These are phyloP conservation scores for Coemansia sp. DNA, from an alignment of 192 early-diverging fungal species.

Conservation along the genomic window DNA sequence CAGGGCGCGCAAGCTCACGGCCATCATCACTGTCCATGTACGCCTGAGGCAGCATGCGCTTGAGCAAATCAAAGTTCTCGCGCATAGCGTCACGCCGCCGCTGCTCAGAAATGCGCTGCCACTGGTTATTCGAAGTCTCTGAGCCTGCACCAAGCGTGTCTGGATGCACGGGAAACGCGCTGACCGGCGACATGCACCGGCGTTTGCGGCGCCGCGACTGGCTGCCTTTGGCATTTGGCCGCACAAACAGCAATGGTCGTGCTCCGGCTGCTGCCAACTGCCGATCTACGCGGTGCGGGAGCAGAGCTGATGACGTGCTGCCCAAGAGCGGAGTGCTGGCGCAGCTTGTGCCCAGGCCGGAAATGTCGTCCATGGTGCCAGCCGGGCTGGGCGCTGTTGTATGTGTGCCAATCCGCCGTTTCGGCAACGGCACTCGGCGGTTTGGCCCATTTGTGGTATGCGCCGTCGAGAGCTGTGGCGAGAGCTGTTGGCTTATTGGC, in stretches of 20 bases:
- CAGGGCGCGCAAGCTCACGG: constrained; percentile 50
- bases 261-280: constrained; percentile 42
- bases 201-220: constrained; percentile 41
- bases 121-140: constrained; percentile 26
- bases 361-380: not conserved
- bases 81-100: constrained; percentile 54
- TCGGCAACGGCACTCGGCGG: not conserved
- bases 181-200: constrained; percentile 36
- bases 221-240: constrained; percentile 30
- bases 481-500: constrained; percentile 18
- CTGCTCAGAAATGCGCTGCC: constrained; percentile 56
- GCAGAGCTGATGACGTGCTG: constrained; percentile 9
- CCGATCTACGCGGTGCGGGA: constrained; percentile 51
- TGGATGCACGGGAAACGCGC: not conserved
- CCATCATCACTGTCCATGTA: constrained; percentile 56
- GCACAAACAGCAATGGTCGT: constrained; percentile 51
- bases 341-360: constrained; percentile 8
- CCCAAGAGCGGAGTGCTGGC: constrained; percentile 19
- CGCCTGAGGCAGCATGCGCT: constrained; percentile 53
- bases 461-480: not conserved
- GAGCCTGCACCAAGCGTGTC: not conserved
- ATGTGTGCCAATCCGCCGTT: not conserved
- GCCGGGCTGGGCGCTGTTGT: constrained; percentile 12
- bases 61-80: constrained; percentile 56
- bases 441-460: not conserved